Base-by-base conservation (phyloP, 2,329 filamentous ascomycete species). In the Talaromyces pinophilus region DNA sequence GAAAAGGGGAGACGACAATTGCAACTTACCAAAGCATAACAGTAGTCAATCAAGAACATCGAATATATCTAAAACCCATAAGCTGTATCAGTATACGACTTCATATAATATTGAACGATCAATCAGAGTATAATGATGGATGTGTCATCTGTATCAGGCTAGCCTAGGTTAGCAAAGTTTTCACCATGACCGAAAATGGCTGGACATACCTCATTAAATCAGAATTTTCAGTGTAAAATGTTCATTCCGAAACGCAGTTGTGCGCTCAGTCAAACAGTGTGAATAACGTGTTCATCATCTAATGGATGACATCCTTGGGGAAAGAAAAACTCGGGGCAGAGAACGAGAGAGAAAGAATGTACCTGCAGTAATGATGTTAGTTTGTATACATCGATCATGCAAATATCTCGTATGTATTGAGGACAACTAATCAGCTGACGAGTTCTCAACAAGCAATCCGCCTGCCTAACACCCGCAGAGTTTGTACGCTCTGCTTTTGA, bases 231-330 rank as follows among this genome's bases (percentile, higher is more conserved):
- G 82, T 86, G 84, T 84, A 77, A 75, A 79, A 81, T 82, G 84
- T 85, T 88, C 86, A 88, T 84, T 71, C 81, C 83, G 73, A 79
- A 81, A 63, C 61, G 60, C 65, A 80, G 79, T 82, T 82, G 82
- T 78, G 79, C 77, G 77, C 75, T 78, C 78, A 79, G 82, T 88
- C 86, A 87, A 87, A 88, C 86, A 88, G 86, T 88, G 86, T 88
- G 86, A 88, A 88, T 88, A 88, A 82, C 82, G 80, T 64, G 84
- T 67, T 88, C 86, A 88, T 88, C 86, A 88, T 87, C 72, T 76
- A 79, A 80, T 79, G 77, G 78, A 77, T 76, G 77, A 75, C 73
- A 71, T 71, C 72, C 71, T 70, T 46, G 57, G 15, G 57, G 19
- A 8, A 17, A 13, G 35, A 22, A 15, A 52, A 13, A 40, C 17